phyloP scores from a whole-genome alignment of 495 filamentous ascomycete genomes.

The Lasiosphaeris hirsuta region DNA sequence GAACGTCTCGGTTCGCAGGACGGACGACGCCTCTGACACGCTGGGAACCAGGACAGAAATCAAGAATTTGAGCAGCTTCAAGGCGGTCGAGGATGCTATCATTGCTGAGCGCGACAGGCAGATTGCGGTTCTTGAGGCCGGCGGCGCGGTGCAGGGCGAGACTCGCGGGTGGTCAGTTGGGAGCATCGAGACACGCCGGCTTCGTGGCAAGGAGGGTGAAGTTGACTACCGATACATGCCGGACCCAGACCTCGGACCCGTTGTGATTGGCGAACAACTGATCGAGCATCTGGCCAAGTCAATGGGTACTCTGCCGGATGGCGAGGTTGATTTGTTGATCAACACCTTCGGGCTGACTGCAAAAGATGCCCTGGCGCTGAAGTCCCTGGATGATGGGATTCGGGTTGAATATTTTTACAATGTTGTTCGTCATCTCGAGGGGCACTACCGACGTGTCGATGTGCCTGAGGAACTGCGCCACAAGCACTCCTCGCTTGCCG shows the following conservation, averaged over 20 bases:
- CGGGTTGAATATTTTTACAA: conserved; percentile 81
- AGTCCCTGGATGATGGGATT: conserved; percentile 73
- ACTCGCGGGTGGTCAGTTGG: conserved; percentile 90
- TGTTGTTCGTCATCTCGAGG: conserved; percentile 56
- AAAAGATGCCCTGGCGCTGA: conserved; percentile 86
- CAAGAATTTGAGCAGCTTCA: conserved; percentile 94
- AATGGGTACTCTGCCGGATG: conserved; percentile 68
- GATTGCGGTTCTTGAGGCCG: conserved; percentile 73
- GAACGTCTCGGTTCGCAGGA: conserved; percentile 79
- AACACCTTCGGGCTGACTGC: conserved; percentile 59
- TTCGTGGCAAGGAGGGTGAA: conserved; percentile 93
- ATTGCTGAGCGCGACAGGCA: conserved; percentile 86
- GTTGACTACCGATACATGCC: conserved; percentile 99
- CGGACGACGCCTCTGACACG: conserved; percentile 37
- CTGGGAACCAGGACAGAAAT: conserved; percentile 93
- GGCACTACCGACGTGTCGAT: conserved; percentile 22
- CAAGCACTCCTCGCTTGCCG: conserved; percentile 42
- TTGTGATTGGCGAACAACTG: conserved; percentile 70
- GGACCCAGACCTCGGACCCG: conserved; percentile 82
- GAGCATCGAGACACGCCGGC: conserved; percentile 67
- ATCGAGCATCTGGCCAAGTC: conserved; percentile 55
- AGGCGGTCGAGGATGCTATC: conserved; percentile 90
- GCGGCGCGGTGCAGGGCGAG: conserved; percentile 77
- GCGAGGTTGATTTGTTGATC: conserved; percentile 57
- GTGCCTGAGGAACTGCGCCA: not conserved